phyloP scores from a whole-genome alignment of 2,329 filamentous ascomycete genomes.

The Paradendryphiella salina region DNA sequence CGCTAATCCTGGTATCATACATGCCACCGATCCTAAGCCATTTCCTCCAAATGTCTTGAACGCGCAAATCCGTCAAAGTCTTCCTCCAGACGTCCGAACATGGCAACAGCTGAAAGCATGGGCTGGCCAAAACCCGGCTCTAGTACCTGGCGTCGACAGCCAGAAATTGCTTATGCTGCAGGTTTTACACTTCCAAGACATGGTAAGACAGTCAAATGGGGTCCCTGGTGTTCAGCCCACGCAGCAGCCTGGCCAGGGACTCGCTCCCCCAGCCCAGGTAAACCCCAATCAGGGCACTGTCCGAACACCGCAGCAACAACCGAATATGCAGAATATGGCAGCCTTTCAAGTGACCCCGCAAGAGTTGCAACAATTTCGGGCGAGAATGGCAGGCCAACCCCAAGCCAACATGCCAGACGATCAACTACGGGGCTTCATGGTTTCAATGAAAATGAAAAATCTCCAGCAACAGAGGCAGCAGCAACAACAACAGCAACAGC shows the following conservation, averaged over 20 bases:
- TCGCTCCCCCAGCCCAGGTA: conserved; percentile 50
- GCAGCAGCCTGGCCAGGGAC: conserved; percentile 26
- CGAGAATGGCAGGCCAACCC: conserved; percentile 31
- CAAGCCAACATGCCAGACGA: conserved; percentile 37
- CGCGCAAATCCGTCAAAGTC: conserved; percentile 25
- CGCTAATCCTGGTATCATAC: conserved; percentile 42
- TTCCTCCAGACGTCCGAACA: conserved; percentile 57
- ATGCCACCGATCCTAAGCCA: conserved; percentile 35
- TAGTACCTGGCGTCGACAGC: conserved; percentile 31
- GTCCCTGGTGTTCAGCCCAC: conserved; percentile 26
- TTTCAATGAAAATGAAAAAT: conserved; percentile 28
- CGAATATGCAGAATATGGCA: conserved; percentile 32
- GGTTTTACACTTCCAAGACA: conserved; percentile 51
- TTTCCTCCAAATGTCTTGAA: conserved; percentile 40
- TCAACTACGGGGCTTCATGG: conserved; percentile 33
- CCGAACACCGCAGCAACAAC: conserved; percentile 34
- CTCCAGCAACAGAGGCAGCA: conserved; percentile 33
- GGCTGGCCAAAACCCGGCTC: conserved; percentile 51
- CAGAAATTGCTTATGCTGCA: conserved; percentile 44
- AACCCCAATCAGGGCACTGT: conserved; percentile 34
- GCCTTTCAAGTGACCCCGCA: conserved; percentile 43
- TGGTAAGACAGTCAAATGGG: conserved; percentile 34
- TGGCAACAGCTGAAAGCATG: conserved; percentile 63
- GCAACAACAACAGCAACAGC: conserved; percentile 3
- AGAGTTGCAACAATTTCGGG: conserved; percentile 48